Evolutionary conservation across 257 asterid genomes (phyloP).

Genomic region (Nicotiana otophora): DNA sequence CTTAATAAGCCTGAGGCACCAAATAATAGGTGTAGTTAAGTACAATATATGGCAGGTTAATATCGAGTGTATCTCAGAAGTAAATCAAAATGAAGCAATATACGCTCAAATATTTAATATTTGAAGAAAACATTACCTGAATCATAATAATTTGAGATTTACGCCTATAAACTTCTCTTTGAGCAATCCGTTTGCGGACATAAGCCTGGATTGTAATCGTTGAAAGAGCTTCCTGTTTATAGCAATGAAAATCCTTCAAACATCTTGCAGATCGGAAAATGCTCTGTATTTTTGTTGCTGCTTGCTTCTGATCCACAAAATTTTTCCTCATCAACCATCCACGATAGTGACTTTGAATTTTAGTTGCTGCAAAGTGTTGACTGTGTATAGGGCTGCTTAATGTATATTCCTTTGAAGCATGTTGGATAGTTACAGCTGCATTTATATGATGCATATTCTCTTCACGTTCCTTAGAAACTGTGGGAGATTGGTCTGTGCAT

Average conservation of each 20-base stretch:
- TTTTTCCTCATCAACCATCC: conserved; percentile 49
- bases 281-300: conserved; percentile 51
- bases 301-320: conserved; percentile 40
- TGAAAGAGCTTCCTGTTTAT: conserved; percentile 32
- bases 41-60: not conserved
- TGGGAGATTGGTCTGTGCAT: conserved; percentile 21
- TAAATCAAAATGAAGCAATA: not conserved
- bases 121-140: conserved; percentile 45
- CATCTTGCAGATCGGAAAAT: conserved; percentile 31
- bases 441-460: conserved; percentile 13
- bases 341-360: conserved; percentile 66
- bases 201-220: conserved; percentile 60
- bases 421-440: conserved; percentile 51
- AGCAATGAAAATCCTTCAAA: conserved; percentile 35
- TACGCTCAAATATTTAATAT: not conserved
- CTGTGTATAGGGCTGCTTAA: conserved; percentile 21
- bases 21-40: not conserved
- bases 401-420: conserved; percentile 43
- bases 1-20: not conserved
- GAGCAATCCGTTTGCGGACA: conserved; percentile 71
- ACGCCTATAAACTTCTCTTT: conserved; percentile 35
- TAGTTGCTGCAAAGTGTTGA: conserved; percentile 59
- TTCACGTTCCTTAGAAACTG: conserved; percentile 20
- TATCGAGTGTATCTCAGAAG: not conserved
- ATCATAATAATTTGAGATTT: conserved; percentile 30